Evolutionary conservation across 352 stramenopile species (phyloP).

Genomic region (Phytophthora multivora): DNA sequence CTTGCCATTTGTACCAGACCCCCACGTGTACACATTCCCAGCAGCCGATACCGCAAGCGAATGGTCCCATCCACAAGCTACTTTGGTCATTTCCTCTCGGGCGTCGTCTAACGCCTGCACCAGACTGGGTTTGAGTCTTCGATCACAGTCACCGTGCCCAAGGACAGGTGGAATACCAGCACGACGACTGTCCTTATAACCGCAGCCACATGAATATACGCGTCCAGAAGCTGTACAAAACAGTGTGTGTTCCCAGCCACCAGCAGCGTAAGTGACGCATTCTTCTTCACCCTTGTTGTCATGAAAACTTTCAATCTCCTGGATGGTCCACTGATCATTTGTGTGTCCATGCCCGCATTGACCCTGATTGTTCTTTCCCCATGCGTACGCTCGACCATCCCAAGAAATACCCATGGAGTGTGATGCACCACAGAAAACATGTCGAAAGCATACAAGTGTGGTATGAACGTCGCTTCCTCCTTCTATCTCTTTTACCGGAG

Average conservation of each 20-base stretch:
- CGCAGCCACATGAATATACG: constrained; percentile 77
- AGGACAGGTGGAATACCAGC: constrained; percentile 81
- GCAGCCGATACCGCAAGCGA: constrained; percentile 68
- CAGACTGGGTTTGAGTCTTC: constrained; percentile 59
- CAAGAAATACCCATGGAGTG: constrained; percentile 72
- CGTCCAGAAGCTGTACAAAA: constrained; percentile 69
- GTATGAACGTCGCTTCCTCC: neutral
- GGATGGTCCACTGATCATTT: constrained; percentile 66
- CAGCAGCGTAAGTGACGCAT: constrained; percentile 54
- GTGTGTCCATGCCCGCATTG: constrained; percentile 83
- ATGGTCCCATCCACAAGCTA: constrained; percentile 85
- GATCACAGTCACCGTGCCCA: constrained; percentile 73
- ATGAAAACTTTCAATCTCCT: constrained; percentile 61
- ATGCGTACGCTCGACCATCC: constrained; percentile 61
- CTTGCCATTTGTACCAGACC: constrained; percentile 81
- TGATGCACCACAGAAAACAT: constrained; percentile 76
- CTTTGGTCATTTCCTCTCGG: constrained; percentile 62
- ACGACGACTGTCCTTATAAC: constrained; percentile 87
- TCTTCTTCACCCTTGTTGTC: constrained; percentile 52
- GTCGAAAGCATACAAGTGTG: constrained; percentile 26
- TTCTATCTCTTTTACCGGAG: neutral
- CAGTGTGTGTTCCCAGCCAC: constrained; percentile 85
- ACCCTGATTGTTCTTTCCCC: constrained; percentile 89
- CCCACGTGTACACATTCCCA: constrained; percentile 78
- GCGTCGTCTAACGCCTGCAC: constrained; percentile 57